Conservation (phyloP, 495 filamentous ascomycete species). For the Astrothelium subdiscretum region DNA sequence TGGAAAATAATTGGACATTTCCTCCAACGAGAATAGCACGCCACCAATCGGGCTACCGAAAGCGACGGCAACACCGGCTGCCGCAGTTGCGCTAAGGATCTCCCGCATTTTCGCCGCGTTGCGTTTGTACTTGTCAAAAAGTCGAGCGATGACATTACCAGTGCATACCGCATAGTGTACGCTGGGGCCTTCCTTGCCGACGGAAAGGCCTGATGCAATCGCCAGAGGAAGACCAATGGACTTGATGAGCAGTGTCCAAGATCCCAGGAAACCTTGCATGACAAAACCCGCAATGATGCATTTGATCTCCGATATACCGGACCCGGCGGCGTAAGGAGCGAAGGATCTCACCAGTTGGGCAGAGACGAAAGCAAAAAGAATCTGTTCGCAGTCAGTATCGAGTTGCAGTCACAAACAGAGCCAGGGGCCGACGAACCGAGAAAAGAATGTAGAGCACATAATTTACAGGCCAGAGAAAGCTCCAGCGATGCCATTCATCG, state of each 20-base stretch:
- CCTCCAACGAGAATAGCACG: constrained; percentile 91
- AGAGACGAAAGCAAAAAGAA: constrained; percentile 68
- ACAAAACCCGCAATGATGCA: constrained; percentile 99
- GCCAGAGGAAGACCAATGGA: constrained; percentile 82
- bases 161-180: constrained; percentile 98
- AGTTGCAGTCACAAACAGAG: no score
- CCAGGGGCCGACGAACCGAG: constrained; percentile 46
- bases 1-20: constrained; percentile 97
- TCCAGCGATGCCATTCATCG: constrained; percentile 85
- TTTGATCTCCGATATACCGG: constrained; percentile 97
- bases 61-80: constrained; percentile 89
- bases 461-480: constrained; percentile 61
- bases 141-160: constrained; percentile 87
- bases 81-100: constrained; percentile 87
- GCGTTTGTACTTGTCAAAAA: constrained; percentile 85
- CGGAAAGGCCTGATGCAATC: constrained; percentile 88
- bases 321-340: constrained; percentile 92
- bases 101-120: constrained; percentile 94
- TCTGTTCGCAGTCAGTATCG: constrained; percentile 33
- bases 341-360: constrained; percentile 84
- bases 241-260: constrained; percentile 89
- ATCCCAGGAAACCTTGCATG: constrained; percentile 95
- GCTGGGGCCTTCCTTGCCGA: constrained; percentile 95
- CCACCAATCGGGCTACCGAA: constrained; percentile 97
- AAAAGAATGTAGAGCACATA: constrained; percentile 84